Conservation (phyloP, 768 basidiomycete genomes). For the Amylocystis lapponica region DNA sequence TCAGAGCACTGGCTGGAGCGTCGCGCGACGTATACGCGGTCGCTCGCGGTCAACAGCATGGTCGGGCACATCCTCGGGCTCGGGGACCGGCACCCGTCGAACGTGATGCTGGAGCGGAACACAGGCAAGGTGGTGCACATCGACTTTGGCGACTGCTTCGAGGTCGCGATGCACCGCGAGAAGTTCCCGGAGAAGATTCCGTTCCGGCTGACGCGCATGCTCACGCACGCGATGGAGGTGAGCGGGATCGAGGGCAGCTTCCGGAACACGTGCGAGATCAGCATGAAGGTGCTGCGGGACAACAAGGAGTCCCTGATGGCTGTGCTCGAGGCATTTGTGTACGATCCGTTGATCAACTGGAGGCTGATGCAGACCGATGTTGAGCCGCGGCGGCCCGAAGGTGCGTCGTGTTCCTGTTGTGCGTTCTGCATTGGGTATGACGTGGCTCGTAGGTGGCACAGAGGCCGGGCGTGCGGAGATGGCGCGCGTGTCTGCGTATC, state of each 20-base stretch:
- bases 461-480: slow-evolving; percentile 42
- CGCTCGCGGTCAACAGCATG: slow-evolving; percentile 96
- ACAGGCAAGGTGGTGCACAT: slow-evolving; percentile 96
- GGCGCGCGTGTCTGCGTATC: slow-evolving; percentile 62
- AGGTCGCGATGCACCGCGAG: slow-evolving; percentile 95
- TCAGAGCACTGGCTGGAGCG: slow-evolving; percentile 99
- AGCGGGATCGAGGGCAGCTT: slow-evolving; percentile 98
- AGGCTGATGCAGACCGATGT: slow-evolving; percentile 83
- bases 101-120: slow-evolving; percentile 84
- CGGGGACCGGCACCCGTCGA: slow-evolving; percentile 97
- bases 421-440: background rate
- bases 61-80: slow-evolving; percentile 96
- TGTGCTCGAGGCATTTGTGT: slow-evolving; percentile 96
- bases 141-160: slow-evolving; percentile 97
- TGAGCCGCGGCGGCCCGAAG: slow-evolving; percentile 64
- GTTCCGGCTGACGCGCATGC: slow-evolving; percentile 96
- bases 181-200: slow-evolving; percentile 99
- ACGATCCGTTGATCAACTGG: slow-evolving; percentile 98
- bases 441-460: too few species aligned
- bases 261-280: slow-evolving; percentile 91
- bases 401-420: slow-evolving; percentile 28
- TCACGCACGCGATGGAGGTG: slow-evolving; percentile 99
- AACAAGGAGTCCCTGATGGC: slow-evolving; percentile 99
- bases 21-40: slow-evolving; percentile 91
- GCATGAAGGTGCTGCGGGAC: slow-evolving; percentile 93